A percentile compares a stretch with the other conserved stretches of the same genome.
Evolutionary conservation across 768 basidiomycete genomes (phyloP).

Genomic region (Xerocomus potaroensis): DNA sequence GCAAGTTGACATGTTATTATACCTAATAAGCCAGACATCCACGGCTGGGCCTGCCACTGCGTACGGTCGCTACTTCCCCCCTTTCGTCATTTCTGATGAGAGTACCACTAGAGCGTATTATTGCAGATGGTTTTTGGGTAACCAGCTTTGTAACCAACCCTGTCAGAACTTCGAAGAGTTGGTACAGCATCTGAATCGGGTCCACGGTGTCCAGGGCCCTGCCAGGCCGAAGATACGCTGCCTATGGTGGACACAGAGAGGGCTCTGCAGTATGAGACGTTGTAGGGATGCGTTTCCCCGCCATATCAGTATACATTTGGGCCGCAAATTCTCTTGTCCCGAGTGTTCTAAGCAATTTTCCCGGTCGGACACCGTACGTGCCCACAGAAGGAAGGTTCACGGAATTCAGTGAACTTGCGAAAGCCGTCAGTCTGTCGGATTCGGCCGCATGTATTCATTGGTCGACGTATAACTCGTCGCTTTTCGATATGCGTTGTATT

Average conservation of each 20-base stretch:
- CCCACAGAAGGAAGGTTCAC: too few species aligned
- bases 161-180: constrained; percentile 5
- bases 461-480: too few species aligned
- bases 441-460: too few species aligned
- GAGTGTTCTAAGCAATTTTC: constrained; percentile 4
- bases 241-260: background rate
- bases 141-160: background rate
- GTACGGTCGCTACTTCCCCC: background rate
- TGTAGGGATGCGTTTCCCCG: constrained; percentile 5
- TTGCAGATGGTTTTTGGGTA: constrained; percentile 7
- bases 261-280: background rate
- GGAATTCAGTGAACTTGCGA: too few species aligned
- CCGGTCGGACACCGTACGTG: background rate
- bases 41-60: background rate
- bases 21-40: background rate
- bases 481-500: too few species aligned
- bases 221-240: background rate
- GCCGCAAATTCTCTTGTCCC: background rate
- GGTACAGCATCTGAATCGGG: background rate
- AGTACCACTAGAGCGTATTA: background rate
- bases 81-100: background rate
- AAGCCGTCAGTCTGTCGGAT: too few species aligned
- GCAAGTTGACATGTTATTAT: constrained; percentile 3
- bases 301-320: constrained; percentile 6
- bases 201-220: constrained; percentile 4